A percentile compares a stretch with the other conserved stretches of the same genome.
These are phyloP conservation scores for Trichopus zeylanicus DNA, from an alignment of 116 monocot genomes.

Conservation along the genomic window DNA sequence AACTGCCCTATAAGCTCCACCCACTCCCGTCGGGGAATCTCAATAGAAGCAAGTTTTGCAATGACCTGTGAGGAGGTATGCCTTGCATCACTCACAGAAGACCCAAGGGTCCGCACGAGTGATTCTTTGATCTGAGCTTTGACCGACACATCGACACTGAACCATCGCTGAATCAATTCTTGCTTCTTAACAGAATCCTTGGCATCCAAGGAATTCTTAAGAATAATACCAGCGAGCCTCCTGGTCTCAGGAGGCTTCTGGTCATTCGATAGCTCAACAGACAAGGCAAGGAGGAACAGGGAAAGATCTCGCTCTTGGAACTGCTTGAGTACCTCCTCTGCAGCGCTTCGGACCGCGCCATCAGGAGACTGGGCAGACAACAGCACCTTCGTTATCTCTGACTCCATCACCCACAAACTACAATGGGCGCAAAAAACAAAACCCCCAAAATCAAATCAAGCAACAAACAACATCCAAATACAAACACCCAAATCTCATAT, in stretches of 20 bases:
- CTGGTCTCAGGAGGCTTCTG: conserved; percentile 68
- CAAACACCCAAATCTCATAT: too few species aligned
- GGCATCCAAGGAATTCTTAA: conserved; percentile 80
- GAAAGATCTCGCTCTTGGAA: conserved; percentile 64
- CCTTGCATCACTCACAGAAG: conserved; percentile 37
- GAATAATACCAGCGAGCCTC: conserved; percentile 68
- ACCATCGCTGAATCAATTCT: conserved; percentile 50
- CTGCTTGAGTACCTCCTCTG: conserved; percentile 58
- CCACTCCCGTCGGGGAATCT: conserved; percentile 23
- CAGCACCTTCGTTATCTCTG: conserved; percentile 69
- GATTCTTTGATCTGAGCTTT: conserved; percentile 64
- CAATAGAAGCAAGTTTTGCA: conserved; percentile 29
- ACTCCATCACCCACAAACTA: conserved; percentile 23
- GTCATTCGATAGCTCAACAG: conserved; percentile 52
- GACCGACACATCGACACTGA: conserved; percentile 33
- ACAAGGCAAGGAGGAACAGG: conserved; percentile 53
- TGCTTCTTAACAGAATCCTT: conserved; percentile 57
- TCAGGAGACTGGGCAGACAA: conserved; percentile 78
- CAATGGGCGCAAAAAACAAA: too few species aligned
- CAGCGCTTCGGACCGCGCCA: conserved; percentile 39
- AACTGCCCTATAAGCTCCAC: conserved; percentile 14
- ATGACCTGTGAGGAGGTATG: conserved; percentile 26
- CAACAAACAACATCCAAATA: too few species aligned
- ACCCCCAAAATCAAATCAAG: too few species aligned
- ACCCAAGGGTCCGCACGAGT: conserved; percentile 49